Evolutionary conservation across 805 yeast species (phyloP), one percentile per base, ranked within the genome.

Genomic region (Candida nanaspora): DNA sequence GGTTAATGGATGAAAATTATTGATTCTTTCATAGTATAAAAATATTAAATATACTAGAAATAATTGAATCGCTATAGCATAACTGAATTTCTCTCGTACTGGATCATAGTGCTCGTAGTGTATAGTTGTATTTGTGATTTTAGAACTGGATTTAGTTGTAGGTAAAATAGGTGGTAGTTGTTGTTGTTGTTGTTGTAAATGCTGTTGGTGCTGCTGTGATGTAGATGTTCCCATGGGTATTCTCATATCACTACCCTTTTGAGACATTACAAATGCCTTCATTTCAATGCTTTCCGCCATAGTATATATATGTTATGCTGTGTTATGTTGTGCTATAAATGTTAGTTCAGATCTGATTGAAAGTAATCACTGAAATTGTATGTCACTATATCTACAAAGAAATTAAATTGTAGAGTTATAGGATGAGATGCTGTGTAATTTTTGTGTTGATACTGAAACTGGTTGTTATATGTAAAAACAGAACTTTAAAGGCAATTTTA

Each of bases 21-120:
- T 49, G 21, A 58, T 45, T 18, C 40, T 34, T 18, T 58, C 62
- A 38, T 52, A 56, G 41, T 53, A 55, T 4, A 55, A 33, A 39
- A 43, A 55, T 11, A 55, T 46, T 28, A 49, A 29, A 37, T 54
- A 54, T 4, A 53, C 37, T 8, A 52, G 33, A 33, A 56, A 51
- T 9, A 50, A 27, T 33, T 56, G 57, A 3, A 48, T 13, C 2
- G 52, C 50, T 14, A 56, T 52, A 11, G 49, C 49, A 38, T 54
- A 56, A 32, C 53, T 42, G 40, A 51, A 52, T 23, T 43, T 51
- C 16, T 51, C 55, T 38, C 55, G 46, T 39, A 52, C 37, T 11
- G 50, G 48, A 35, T 44, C 46, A 26, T 35, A 35, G 19, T 35
- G 30, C 19, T 35, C 38, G n/a, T 33, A 21, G 9, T n/a, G 21